These are phyloP conservation scores for Boletus sp. DNA, from an alignment of 1,284 basidiomycete species.

Conservation along the genomic window DNA sequence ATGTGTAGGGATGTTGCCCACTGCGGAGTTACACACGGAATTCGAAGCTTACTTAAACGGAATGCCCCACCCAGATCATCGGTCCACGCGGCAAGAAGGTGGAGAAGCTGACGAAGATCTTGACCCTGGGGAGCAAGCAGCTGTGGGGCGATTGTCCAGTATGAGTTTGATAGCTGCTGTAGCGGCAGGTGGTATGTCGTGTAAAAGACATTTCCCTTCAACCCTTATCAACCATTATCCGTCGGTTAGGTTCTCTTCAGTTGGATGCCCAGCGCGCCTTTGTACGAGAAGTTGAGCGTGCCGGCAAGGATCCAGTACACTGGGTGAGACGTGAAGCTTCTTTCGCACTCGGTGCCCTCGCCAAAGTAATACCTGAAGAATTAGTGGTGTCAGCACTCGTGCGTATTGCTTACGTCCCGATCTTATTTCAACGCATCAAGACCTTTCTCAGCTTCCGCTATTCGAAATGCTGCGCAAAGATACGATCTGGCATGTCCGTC, in stretches of 20 bases:
- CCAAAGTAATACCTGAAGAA: constrained; percentile 78
- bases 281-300: constrained; percentile 77
- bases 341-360: constrained; percentile 83
- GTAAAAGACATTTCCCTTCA: background rate
- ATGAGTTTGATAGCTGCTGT: constrained; percentile 92
- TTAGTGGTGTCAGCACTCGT: constrained; percentile 65
- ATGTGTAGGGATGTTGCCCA: constrained; percentile 10
- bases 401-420: constrained; percentile 29
- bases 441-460: constrained; percentile 60
- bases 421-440: constrained; percentile 5
- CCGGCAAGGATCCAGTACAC: constrained; percentile 73
- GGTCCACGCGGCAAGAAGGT: constrained; percentile 16
- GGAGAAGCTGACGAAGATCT: constrained; percentile 29
- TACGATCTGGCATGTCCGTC: constrained; percentile 79
- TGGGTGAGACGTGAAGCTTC: constrained; percentile 90
- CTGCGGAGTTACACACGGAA: constrained; percentile 9
- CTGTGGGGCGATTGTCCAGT: constrained; percentile 84
- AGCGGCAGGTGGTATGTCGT: constrained; percentile 60
- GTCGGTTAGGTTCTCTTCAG: constrained; percentile 51
- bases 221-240: constrained; percentile 10
- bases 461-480: constrained; percentile 74
- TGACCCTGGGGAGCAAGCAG: constrained; percentile 62
- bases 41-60: constrained; percentile 14
- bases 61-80: constrained; percentile 16
- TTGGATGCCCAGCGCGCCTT: constrained; percentile 66